A percentile compares a stretch with the other conserved stretches of the same genome.
Evolutionary conservation across 768 basidiomycete species (phyloP).

Genomic region (Galerina sulciceps): DNA sequence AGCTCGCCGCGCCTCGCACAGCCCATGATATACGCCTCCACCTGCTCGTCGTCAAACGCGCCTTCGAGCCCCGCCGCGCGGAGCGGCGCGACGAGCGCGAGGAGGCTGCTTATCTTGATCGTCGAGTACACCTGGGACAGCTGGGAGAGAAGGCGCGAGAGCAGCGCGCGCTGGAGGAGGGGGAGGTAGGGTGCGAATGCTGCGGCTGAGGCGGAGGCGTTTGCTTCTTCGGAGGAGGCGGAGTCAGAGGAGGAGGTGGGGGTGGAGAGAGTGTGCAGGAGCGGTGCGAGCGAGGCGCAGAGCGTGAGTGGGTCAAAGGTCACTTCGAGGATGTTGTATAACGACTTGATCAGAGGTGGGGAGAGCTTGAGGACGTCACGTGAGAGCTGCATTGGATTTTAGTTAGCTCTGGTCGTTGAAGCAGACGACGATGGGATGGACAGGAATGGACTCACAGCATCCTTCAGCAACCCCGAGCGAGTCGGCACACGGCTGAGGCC

Average conservation of each 20-base stretch:
- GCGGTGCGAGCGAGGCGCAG: constrained; percentile 75
- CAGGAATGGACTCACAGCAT: constrained; percentile 65
- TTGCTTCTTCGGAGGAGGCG: no score
- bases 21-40: constrained; percentile 93
- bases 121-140: constrained; percentile 92
- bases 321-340: constrained; percentile 90
- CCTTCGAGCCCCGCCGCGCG: constrained; percentile 55
- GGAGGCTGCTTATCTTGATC: constrained; percentile 77
- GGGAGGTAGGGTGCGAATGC: constrained; percentile 83
- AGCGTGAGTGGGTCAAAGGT: constrained; percentile 93
- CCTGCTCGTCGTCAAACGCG: constrained; percentile 72
- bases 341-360: constrained; percentile 69
- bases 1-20: constrained; percentile 89
- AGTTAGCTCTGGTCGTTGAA: constrained; percentile 7
- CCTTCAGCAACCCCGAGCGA: constrained; percentile 81
- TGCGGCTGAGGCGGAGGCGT: no score
- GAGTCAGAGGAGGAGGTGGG: no score
- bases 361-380: constrained; percentile 84
- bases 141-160: constrained; percentile 89
- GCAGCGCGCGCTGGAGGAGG: constrained; percentile 89
- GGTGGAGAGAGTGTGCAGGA: constrained; percentile 63
- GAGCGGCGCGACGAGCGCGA: constrained; percentile 79
- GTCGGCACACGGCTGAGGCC: constrained; percentile 86
- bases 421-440: background rate
- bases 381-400: constrained; percentile 55